Evolutionary conservation across 2,329 filamentous ascomycete species (phyloP).

Genomic region (Trichophyton verrucosum): DNA sequence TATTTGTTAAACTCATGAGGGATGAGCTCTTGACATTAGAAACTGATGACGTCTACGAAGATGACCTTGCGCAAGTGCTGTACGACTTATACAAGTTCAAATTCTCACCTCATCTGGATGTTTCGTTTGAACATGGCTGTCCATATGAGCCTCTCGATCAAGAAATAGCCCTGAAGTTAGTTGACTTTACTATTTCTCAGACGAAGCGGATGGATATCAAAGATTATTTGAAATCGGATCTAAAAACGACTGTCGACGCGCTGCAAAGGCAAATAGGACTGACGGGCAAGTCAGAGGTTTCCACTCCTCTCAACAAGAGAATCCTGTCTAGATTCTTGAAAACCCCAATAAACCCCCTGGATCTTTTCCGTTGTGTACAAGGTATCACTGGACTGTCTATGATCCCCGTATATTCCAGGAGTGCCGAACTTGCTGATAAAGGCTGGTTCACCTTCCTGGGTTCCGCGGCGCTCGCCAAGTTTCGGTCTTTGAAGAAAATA

Average conservation of each 20-base stretch:
- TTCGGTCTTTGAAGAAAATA: slow-evolving; percentile 64
- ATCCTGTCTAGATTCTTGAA: slow-evolving; percentile 72
- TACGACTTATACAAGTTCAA: slow-evolving; percentile 74
- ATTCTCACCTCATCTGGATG: slow-evolving; percentile 54
- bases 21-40: slow-evolving; percentile 67
- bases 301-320: slow-evolving; percentile 76
- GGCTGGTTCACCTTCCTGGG: slow-evolving; percentile 91
- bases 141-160: slow-evolving; percentile 65
- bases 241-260: slow-evolving; percentile 82
- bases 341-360: slow-evolving; percentile 67
- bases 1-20: slow-evolving; percentile 80
- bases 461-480: slow-evolving; percentile 77
- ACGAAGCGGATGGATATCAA: slow-evolving; percentile 77
- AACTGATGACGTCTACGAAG: slow-evolving; percentile 68
- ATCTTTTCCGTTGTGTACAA: slow-evolving; percentile 66
- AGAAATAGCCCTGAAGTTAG: slow-evolving; percentile 63
- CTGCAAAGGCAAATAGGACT: slow-evolving; percentile 75
- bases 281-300: slow-evolving; percentile 60
- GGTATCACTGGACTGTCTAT: slow-evolving; percentile 65
- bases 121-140: slow-evolving; percentile 68
- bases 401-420: slow-evolving; percentile 57
- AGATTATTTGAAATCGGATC: slow-evolving; percentile 78
- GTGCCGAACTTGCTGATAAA: slow-evolving; percentile 56
- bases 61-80: slow-evolving; percentile 73
- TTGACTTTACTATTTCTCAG: slow-evolving; percentile 71